Base-by-base conservation (phyloP, 2,329 filamentous ascomycete species). In the Beauveria sp. region DNA sequence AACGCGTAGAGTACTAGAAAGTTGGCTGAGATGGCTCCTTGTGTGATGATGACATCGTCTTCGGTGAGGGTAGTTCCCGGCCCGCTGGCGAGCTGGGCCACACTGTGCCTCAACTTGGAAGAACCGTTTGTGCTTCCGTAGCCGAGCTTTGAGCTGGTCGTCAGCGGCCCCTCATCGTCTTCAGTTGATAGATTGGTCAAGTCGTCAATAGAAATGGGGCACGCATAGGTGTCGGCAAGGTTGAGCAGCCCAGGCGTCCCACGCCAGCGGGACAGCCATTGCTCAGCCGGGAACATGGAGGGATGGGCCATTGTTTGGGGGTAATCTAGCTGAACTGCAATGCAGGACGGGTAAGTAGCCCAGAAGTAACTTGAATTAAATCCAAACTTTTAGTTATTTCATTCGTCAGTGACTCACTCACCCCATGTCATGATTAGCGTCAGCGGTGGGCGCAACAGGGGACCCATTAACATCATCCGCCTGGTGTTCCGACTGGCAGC, bases 21-120 rank as follows among this genome's bases (percentile, higher is more conserved):
- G 70, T 96, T 96, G n/a, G 91, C 91, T 6, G 85, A 81, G 56
- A 96, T 96, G 16, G 90, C 91, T 10, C 92, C 92, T 34, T 88
- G 84, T 0, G 90, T 91, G 62, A 93, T 86, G 58, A 96, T 73
- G 46, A 96, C 81, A 67, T 89, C 86, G 18, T 91, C 85, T 1
- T 70, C 61, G 0, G 69, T 62, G 71, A 75, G 20, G 12, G 85
- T 70, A 5, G 77, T 75, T 73, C 71, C 63, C 74, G 84, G 82
- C 24, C 79, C 78, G 5, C 84, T 85, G 70, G 90, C 90, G 3
- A 90, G 77, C 20, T 79, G 76, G 6, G 88, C 83, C 16, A 95
- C 80, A 51, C 85, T 86, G 61, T 77, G 75, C 24, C 89, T 83
- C 26, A 95, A 76, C 40, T 78, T 75, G 7, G 81, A 76, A 0